Conservation (phyloP, 2,329 filamentous ascomycete genomes). For the Orbilia quercus region DNA sequence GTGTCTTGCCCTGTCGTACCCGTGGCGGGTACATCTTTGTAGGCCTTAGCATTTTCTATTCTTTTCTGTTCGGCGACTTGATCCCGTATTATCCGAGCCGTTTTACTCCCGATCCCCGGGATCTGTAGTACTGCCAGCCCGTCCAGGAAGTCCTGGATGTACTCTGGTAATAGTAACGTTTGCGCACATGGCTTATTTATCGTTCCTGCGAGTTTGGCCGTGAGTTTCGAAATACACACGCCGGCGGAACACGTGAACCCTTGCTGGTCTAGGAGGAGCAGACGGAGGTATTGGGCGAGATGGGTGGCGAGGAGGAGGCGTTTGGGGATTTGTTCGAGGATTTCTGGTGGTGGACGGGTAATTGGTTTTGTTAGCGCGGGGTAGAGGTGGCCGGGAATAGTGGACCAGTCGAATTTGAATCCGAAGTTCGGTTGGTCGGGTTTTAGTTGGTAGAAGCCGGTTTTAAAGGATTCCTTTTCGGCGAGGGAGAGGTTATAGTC, state of each 20-base stretch:
- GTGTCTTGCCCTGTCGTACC: conserved; percentile 62
- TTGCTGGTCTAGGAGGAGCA: conserved; percentile 76
- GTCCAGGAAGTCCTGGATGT: conserved; percentile 77
- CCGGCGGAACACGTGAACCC: conserved; percentile 90
- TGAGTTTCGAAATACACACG: conserved; percentile 84
- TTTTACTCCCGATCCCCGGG: conserved; percentile 85
- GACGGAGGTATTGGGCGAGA: conserved; percentile 78
- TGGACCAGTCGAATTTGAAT: conserved; percentile 79
- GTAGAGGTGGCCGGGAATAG: conserved; percentile 73
- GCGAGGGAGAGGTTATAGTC: conserved; percentile 75
- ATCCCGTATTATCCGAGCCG: conserved; percentile 74
- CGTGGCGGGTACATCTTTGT: conserved; percentile 60
- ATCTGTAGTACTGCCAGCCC: conserved; percentile 79
- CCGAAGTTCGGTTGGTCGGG: conserved; percentile 79
- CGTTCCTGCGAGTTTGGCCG: conserved; percentile 85
- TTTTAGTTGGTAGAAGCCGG: conserved; percentile 80
- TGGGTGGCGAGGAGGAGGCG: conserved; percentile 83
- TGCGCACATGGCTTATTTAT: conserved; percentile 88
- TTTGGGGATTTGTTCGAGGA: conserved; percentile 65
- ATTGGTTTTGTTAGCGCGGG: conserved; percentile 62
- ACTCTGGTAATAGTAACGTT: conserved; percentile 80
- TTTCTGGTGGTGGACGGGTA: conserved; percentile 56
- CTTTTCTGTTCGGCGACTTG: conserved; percentile 67
- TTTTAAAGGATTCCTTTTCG: conserved; percentile 70
- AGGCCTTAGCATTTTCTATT: conserved; percentile 16